Evolutionary conservation across 805 yeast species (phyloP), one percentile per base, ranked within the genome.

Genomic region (Suhomyces sp.): DNA sequence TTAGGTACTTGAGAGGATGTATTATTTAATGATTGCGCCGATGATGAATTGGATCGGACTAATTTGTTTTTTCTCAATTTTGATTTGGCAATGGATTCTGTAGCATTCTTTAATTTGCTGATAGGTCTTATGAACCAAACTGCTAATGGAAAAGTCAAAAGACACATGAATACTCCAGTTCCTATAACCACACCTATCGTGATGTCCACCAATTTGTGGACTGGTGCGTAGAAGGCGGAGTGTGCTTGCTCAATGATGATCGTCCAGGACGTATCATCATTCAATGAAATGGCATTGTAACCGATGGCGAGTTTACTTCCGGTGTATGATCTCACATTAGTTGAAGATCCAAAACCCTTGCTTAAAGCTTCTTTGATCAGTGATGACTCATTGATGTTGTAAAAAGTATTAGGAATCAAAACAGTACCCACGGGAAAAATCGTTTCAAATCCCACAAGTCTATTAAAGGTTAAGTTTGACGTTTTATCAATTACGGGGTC

Each of bases 71-170:
- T 21, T 19, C 50, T 40, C 46, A 64, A 58, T 44, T 63, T 67
- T 21, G 72, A 65, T 31, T 64, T 60, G 4, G 81, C 74, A 19
- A 81, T 76, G 16, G 74, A 76, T 53, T 87, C 96, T 0, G 96
- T 86, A 0, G 95, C 95, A 43, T 79, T 78, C 50, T 84, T 88
- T 27, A 88, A 67, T 39, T 80, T 73, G 27, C 86, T 74, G 39
- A 88, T 87, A 0, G 97, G 96, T 44, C 84, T 62, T 5, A 88
- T 90, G 22, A 90, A 88, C 68, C 80, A 83, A 40, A 85, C 88
- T 0, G 95, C 88, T 35, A 88, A 58, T 4, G 93, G 90, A 54
- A 88, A 75, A 1, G 96, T 86, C n/a, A 85, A 54, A 1, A 85
- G 41, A 45, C 85, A 78, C 68, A 87, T 77, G 43, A 83, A 74